Evolutionary conservation across 305 asterid species (phyloP).

Genomic region (Fraxinus paxiana): DNA sequence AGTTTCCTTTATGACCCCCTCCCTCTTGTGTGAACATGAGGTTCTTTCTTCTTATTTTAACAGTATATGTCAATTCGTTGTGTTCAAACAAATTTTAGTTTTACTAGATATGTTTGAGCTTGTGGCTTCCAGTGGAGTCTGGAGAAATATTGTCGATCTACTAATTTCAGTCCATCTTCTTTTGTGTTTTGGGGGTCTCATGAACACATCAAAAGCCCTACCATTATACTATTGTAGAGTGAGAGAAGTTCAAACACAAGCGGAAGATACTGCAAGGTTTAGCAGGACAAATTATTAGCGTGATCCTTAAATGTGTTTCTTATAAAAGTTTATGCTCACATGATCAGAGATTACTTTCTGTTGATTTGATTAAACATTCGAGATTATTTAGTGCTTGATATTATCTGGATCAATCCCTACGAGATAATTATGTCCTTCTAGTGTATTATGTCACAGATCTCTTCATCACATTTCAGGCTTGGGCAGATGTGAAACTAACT

Average conservation of each 20-base stretch:
- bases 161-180: neutral
- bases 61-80: neutral
- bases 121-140: neutral
- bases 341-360: neutral
- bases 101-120: neutral
- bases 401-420: neutral
- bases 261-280: neutral
- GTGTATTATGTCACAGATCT: neutral
- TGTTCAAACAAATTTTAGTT: neutral
- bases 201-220: neutral
- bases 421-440: neutral
- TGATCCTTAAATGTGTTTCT: slow-evolving; percentile 4
- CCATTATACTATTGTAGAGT: neutral
- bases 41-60: slow-evolving; percentile 1
- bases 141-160: neutral
- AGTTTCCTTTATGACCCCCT: neutral
- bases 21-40: neutral
- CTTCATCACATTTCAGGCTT: slow-evolving; percentile 50
- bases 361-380: neutral
- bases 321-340: neutral
- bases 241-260: neutral
- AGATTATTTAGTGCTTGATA: neutral
- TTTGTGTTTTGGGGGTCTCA: neutral
- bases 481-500: slow-evolving; percentile 88
- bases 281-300: neutral